phyloP scores from a whole-genome alignment of 2,329 filamentous ascomycete genomes.

The Pseudogymnoascus verrucosus region DNA sequence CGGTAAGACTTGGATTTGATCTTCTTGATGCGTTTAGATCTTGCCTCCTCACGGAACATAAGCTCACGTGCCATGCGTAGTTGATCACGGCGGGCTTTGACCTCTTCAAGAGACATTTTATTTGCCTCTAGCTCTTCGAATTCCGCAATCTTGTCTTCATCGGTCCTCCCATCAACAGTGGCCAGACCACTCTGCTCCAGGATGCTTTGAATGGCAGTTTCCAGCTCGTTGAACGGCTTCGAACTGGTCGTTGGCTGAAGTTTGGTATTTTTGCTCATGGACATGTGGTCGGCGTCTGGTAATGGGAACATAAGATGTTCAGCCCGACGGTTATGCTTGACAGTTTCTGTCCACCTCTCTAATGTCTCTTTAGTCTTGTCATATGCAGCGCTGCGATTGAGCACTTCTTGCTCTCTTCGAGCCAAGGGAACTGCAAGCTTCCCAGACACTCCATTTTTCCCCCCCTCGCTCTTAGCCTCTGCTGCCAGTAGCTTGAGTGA shows the following conservation, averaged over 20 bases:
- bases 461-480: constrained; percentile 43
- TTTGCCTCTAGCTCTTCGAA: constrained; percentile 64
- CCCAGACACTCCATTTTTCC: constrained; percentile 45
- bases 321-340: constrained; percentile 85
- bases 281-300: constrained; percentile 55
- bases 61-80: constrained; percentile 75
- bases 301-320: constrained; percentile 88
- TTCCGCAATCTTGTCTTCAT: constrained; percentile 58
- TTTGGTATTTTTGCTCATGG: constrained; percentile 53
- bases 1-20: constrained; percentile 98
- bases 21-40: constrained; percentile 90
- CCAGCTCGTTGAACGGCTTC: constrained; percentile 69
- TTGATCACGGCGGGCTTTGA: constrained; percentile 63
- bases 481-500: constrained; percentile 67
- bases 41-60: constrained; percentile 79
- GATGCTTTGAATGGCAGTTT: constrained; percentile 78
- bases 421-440: constrained; percentile 78
- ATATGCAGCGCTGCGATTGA: constrained; percentile 76
- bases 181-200: constrained; percentile 79
- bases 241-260: constrained; percentile 56
- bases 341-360: constrained; percentile 86
- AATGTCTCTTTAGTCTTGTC: constrained; percentile 88
- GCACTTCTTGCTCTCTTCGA: constrained; percentile 75
- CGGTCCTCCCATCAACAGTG: constrained; percentile 48
- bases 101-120: constrained; percentile 63